phyloP scores from a whole-genome alignment of 108 stramenopile species.

The Discostella pseudostelligera region DNA sequence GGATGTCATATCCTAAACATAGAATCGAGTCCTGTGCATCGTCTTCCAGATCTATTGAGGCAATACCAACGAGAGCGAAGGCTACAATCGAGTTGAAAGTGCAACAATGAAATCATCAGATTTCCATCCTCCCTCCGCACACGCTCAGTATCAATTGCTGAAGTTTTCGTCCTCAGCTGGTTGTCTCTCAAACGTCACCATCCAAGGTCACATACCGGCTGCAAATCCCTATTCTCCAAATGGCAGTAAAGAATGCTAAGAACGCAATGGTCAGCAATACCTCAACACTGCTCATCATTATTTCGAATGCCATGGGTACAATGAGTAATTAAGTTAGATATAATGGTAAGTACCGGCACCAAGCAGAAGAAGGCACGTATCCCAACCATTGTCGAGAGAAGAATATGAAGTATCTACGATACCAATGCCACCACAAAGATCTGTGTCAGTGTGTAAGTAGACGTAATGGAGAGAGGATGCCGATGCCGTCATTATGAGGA shows the following conservation, averaged over 20 bases:
- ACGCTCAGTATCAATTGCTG: too few species aligned
- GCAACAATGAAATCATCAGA: too few species aligned
- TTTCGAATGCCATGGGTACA: conserved; percentile 19
- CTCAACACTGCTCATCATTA: not conserved
- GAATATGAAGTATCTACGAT: conserved; percentile 17
- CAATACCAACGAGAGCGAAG: too few species aligned
- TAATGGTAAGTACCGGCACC: conserved; percentile 38
- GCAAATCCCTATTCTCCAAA: conserved; percentile 43
- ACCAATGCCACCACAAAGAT: conserved; percentile 13
- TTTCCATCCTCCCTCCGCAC: too few species aligned
- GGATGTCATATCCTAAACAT: too few species aligned
- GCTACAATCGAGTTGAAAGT: too few species aligned
- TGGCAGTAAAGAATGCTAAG: conserved; percentile 20
- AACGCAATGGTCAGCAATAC: not conserved
- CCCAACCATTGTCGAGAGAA: conserved; percentile 19
- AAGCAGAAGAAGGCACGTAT: conserved; percentile 44
- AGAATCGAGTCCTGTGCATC: too few species aligned
- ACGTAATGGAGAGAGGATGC: not conserved
- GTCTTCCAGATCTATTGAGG: too few species aligned
- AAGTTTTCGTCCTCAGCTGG: too few species aligned
- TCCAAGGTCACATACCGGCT: conserved; percentile 65
- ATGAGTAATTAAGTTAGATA: conserved; percentile 37
- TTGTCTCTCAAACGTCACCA: too few species aligned
- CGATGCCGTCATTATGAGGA: conserved; percentile 23
- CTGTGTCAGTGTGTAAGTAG: conserved; percentile 7